These are phyloP conservation scores for Globisporangium acanthophoron DNA, from an alignment of 352 stramenopile species.

Conservation along the genomic window DNA sequence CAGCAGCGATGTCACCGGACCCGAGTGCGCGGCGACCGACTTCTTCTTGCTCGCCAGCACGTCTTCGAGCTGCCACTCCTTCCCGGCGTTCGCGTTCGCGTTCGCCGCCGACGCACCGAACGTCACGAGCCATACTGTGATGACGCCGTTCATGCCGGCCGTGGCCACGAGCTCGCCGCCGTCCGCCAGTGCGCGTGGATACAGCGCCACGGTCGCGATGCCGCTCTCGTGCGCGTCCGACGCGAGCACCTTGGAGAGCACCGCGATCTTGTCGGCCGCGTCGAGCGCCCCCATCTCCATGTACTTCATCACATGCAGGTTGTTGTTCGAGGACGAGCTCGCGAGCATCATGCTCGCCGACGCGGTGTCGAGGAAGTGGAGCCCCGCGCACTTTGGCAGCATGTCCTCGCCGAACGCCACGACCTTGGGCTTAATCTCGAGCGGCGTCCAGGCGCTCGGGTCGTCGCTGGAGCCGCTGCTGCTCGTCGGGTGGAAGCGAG, in stretches of 20 bases:
- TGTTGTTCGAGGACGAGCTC: conserved; percentile 22
- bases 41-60: conserved; percentile 67
- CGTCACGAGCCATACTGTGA: conserved; percentile 68
- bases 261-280: conserved; percentile 36
- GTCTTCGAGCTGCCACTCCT: conserved; percentile 48
- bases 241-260: conserved; percentile 48
- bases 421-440: conserved; percentile 32
- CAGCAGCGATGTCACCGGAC: conserved; percentile 45
- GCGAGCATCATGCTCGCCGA: conserved; percentile 50
- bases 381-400: conserved; percentile 22
- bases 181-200: conserved; percentile 32
- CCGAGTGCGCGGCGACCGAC: conserved; percentile 43
- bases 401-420: conserved; percentile 44
- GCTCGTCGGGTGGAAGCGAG: conserved; percentile 20
- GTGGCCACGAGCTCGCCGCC: conserved; percentile 59
- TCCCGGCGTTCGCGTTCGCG: not conserved
- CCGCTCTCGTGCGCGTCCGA: conserved; percentile 51
- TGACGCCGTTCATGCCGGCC: conserved; percentile 46
- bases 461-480: not conserved
- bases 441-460: conserved; percentile 12
- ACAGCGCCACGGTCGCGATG: conserved; percentile 42
- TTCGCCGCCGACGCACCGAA: conserved; percentile 13
- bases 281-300: conserved; percentile 38
- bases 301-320: conserved; percentile 53
- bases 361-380: conserved; percentile 41